Base-by-base conservation (phyloP, 177 flowering plant species). In the Vitis hybrid region DNA sequence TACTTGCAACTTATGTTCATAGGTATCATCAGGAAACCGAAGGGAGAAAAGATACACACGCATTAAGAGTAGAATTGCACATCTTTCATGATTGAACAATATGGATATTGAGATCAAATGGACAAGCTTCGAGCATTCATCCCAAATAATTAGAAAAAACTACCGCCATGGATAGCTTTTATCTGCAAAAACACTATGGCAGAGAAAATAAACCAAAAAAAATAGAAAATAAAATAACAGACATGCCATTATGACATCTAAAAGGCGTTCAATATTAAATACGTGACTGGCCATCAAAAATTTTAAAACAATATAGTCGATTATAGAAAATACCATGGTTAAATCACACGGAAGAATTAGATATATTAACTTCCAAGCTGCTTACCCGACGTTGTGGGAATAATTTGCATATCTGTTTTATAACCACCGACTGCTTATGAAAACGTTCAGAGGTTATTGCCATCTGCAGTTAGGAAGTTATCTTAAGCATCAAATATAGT, bases 321-420 rank as follows among this genome's bases (percentile, higher is more conserved):
- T 62, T 8, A 51, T 9, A 64, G 52, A 15, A 21, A 51, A 12
- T 64, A 51, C 21, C 8, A 19, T 32, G 46, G 8, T 35, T 50
- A 18, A 10, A n/a, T 19, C 57, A 65, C 13, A 52, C n/a, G 48
- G 2, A 52, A 12, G 12, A 14, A 5, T 30, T 9, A 62, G 13
- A 69, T 27, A 55, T 19, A 65, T 24, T 12, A 2, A 1, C 15
- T 48, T 15, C 2, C 18, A 5, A 64, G 1, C 64, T 10, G 51
- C 90, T 82, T 84, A 93, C 99, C 84, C 88, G 85, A 3, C 97
- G 94, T 76, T 85, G 99, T 11, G 98, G 97, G 65, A 93, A 96
- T 73, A 96, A 78, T 82, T 88, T 93, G 87, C 97, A 93, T 62
- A 93, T 88, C 79, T 92, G 97, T 72, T 91, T 96, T 62, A 93